Evolutionary conservation across 2,329 filamentous ascomycete genomes (phyloP).

Genomic region (Trichoderma sp.): DNA sequence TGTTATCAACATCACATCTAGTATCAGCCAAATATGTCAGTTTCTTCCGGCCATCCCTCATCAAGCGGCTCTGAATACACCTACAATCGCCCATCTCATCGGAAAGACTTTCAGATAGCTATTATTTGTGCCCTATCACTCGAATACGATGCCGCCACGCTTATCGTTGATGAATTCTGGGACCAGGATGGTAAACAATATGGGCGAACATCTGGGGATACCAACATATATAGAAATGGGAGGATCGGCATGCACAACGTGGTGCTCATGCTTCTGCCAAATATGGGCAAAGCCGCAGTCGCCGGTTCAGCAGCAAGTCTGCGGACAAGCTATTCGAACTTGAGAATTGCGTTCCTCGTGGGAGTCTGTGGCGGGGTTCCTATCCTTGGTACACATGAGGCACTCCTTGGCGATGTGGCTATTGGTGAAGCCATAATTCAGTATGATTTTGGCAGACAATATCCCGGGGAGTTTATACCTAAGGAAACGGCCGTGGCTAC

Average conservation of each 20-base stretch:
- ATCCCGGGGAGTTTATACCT: slow-evolving; percentile 24
- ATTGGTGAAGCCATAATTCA: slow-evolving; percentile 30
- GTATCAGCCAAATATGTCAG: not conserved
- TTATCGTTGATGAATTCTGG: slow-evolving; percentile 24
- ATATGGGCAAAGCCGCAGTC: slow-evolving; percentile 23
- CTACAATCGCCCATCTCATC: not conserved
- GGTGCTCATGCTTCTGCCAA: slow-evolving; percentile 26
- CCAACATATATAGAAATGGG: slow-evolving; percentile 30
- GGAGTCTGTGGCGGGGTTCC: slow-evolving; percentile 27
- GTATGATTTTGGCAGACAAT: slow-evolving; percentile 30
- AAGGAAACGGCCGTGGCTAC: slow-evolving; percentile 24
- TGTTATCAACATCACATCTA: not conserved
- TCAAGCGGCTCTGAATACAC: not conserved
- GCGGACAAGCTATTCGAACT: slow-evolving; percentile 22
- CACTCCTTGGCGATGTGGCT: slow-evolving; percentile 29
- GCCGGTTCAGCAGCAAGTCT: slow-evolving; percentile 8
- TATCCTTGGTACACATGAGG: slow-evolving; percentile 8
- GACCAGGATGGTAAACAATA: slow-evolving; percentile 20
- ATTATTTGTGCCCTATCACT: slow-evolving; percentile 25
- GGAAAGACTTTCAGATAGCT: slow-evolving; percentile 22
- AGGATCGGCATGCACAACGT: slow-evolving; percentile 24
- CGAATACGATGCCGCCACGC: slow-evolving; percentile 22
- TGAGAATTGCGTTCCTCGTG: slow-evolving; percentile 22
- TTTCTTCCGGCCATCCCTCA: fast-evolving
- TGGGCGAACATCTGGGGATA: slow-evolving; percentile 28